phyloP scores from a whole-genome alignment of 768 basidiomycete species.

The Fomitopsis pulvina region DNA sequence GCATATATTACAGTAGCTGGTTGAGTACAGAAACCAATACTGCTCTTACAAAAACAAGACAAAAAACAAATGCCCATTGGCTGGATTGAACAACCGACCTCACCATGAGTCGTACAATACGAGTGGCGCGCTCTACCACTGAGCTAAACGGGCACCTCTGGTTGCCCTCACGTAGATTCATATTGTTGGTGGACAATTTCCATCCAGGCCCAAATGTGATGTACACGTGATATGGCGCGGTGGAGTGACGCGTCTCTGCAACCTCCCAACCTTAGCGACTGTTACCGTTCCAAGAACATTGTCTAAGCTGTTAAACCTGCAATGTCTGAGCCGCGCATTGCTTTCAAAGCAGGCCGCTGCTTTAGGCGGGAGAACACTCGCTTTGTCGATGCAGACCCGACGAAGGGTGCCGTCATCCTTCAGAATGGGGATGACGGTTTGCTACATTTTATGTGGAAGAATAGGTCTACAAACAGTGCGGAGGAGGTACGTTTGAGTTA shows the following conservation, averaged over 20 bases:
- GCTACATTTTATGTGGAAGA: conserved; percentile 77
- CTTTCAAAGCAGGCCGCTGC: conserved; percentile 69
- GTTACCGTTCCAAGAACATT: too few relatives aligned
- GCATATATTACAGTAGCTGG: background rate
- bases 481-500: conserved; percentile 47
- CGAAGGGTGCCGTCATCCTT: conserved; percentile 70
- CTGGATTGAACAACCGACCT: conserved; percentile 35
- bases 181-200: too few relatives aligned
- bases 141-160: conserved; percentile 52
- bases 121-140: conserved; percentile 59
- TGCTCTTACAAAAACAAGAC: background rate
- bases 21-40: background rate
- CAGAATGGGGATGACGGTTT: conserved; percentile 68
- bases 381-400: conserved; percentile 56
- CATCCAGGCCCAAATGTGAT: too few relatives aligned
- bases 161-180: too few relatives aligned
- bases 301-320: too few relatives aligned
- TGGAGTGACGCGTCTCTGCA: too few relatives aligned
- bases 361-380: conserved; percentile 63
- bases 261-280: too few relatives aligned
- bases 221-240: too few relatives aligned
- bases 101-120: conserved; percentile 30
- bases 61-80: conserved; percentile 24
- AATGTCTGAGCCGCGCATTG: conserved; percentile 26
- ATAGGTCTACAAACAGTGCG: conserved; percentile 49